Conservation (phyloP, 495 filamentous ascomycete genomes). For the Aspergillus ellipticus region DNA sequence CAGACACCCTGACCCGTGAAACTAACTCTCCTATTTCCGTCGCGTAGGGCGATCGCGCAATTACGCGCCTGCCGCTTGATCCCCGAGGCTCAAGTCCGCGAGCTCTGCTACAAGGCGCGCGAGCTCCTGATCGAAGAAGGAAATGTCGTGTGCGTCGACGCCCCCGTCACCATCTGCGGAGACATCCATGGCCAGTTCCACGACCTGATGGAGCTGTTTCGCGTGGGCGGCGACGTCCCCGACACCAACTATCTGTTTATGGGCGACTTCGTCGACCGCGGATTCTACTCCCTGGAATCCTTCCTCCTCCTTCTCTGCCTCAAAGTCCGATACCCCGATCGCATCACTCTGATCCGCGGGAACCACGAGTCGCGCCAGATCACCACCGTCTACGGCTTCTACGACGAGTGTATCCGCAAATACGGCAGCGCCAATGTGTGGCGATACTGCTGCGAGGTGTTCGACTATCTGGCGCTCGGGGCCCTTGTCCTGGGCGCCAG, state of each 20-base stretch:
- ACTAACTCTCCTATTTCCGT: constrained; percentile 17
- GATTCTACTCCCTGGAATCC: constrained; percentile 96
- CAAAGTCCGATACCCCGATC: constrained; percentile 96
- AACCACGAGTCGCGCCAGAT: constrained; percentile 98
- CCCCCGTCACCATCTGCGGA: constrained; percentile 97
- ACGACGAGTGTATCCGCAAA: constrained; percentile 96
- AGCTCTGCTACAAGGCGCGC: constrained; percentile 95
- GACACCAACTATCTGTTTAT: constrained; percentile 99
- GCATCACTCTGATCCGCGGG: constrained; percentile 93
- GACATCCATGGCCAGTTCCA: constrained; percentile 99
- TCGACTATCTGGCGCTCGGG: constrained; percentile 94
- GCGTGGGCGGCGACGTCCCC: constrained; percentile 90
- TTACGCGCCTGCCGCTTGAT: constrained; percentile 94
- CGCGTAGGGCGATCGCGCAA: constrained; percentile 81
- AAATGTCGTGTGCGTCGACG: constrained; percentile 93
- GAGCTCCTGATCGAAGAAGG: constrained; percentile 97
- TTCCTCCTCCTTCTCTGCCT: constrained; percentile 92
- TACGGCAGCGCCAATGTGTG: constrained; percentile 97
- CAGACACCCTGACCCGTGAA: too few relatives aligned
- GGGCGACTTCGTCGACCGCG: constrained; percentile 98
- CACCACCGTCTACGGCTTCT: constrained; percentile 97
- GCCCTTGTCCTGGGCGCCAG: constrained; percentile 90
- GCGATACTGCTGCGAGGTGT: constrained; percentile 98
- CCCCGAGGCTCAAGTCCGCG: constrained; percentile 89
- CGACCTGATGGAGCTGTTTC: constrained; percentile 97